These are phyloP conservation scores for Euclidium syriacum DNA, from an alignment of 345 rosid species.

Conservation along the genomic window DNA sequence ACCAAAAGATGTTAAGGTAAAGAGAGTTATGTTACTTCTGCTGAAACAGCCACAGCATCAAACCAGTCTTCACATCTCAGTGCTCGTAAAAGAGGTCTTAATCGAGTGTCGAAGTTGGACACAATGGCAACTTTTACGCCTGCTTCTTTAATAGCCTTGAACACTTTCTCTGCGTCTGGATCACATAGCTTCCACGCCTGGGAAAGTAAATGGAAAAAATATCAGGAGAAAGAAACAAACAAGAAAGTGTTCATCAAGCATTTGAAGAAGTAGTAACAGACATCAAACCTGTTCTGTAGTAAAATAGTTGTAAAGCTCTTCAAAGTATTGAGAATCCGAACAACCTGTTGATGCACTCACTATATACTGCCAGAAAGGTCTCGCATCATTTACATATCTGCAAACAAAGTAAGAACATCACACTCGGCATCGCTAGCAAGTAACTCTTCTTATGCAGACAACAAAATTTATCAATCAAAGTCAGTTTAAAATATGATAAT, in stretches of 20 bases:
- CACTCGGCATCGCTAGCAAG: not conserved
- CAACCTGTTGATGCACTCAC: slow-evolving; percentile 94
- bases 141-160: slow-evolving; percentile 65
- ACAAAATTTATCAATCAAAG: not conserved
- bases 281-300: slow-evolving; percentile 68
- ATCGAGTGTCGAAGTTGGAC: slow-evolving; percentile 92
- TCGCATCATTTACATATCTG: slow-evolving; percentile 91
- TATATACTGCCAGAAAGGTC: slow-evolving; percentile 90
- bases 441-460: not conserved
- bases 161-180: slow-evolving; percentile 84
- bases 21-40: slow-evolving; percentile 55
- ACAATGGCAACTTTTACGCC: slow-evolving; percentile 89
- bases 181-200: slow-evolving; percentile 99
- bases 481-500: not conserved
- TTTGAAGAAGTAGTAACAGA: not conserved
- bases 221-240: slow-evolving; percentile 7
- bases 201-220: not conserved
- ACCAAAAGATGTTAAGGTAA: not conserved
- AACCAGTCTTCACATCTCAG: slow-evolving; percentile 90
- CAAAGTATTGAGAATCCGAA: slow-evolving; percentile 78
- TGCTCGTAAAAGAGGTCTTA: slow-evolving; percentile 79
- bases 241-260: not conserved
- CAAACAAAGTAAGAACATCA: slow-evolving; percentile 11
- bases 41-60: slow-evolving; percentile 95
- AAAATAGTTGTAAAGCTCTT: slow-evolving; percentile 84